These are phyloP conservation scores for Orobanche coerulescens DNA, from an alignment of 257 asterid species.

Conservation along the genomic window DNA sequence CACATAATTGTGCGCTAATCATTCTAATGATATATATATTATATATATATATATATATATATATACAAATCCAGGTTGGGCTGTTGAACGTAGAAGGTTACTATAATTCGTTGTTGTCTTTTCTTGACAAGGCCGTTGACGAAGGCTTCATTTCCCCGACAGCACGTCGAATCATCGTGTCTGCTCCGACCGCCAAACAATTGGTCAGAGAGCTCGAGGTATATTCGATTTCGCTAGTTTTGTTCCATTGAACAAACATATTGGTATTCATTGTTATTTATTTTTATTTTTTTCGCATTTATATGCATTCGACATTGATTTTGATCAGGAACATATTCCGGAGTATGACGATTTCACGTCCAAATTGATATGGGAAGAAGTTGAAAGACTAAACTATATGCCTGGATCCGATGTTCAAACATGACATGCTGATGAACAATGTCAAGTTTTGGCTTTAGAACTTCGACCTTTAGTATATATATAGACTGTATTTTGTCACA, in stretches of 20 bases:
- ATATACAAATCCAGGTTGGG: conserved; percentile 65
- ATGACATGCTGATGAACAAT: conserved; percentile 14
- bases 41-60: no score
- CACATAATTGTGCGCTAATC: no score
- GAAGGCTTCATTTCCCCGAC: conserved; percentile 93
- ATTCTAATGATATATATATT: no score
- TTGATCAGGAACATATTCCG: conserved; percentile 84
- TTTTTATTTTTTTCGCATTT: no score
- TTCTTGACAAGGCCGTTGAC: conserved; percentile 65
- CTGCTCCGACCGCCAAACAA: conserved; percentile 72
- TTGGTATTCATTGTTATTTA: no score
- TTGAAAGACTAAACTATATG: conserved; percentile 37
- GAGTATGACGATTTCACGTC: conserved; percentile 65
- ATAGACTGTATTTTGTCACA: conserved; percentile 22
- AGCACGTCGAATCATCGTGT: conserved; percentile 86
- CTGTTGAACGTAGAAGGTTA: conserved; percentile 88
- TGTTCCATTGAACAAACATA: no score
- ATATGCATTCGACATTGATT: no score
- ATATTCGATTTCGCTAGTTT: neutral
- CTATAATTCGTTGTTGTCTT: conserved; percentile 55
- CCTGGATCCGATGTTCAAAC: conserved; percentile 38
- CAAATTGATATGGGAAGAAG: conserved; percentile 64
- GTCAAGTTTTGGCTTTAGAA: conserved; percentile 17
- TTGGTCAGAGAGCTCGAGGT: conserved; percentile 65
- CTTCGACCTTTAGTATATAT: conserved; percentile 13